Conservation (phyloP, 2,329 filamentous ascomycete genomes). For the Phyllosticta citribraziliensis region DNA sequence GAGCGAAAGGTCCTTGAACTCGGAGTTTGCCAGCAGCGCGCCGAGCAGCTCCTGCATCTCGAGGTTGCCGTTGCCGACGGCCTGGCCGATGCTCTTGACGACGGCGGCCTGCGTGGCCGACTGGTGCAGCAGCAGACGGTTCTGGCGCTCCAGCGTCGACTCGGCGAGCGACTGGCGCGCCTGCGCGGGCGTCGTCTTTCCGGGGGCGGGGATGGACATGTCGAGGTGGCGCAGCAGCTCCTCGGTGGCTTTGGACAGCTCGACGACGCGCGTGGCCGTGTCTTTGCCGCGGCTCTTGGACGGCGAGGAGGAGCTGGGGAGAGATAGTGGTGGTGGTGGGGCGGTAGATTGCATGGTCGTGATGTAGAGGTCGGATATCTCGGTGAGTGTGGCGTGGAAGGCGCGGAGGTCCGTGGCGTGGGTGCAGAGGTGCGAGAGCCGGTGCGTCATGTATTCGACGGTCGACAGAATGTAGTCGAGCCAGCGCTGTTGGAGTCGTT, state of each 20-base stretch:
- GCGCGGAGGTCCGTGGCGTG: conserved; percentile 20
- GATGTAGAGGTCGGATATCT: conserved; percentile 20
- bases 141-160: conserved; percentile 22
- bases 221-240: conserved; percentile 26
- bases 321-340: conserved; percentile 15
- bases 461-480: conserved; percentile 33
- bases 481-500: conserved; percentile 30
- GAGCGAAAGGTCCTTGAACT: conserved; percentile 21
- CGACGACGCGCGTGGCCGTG: conserved; percentile 21
- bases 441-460: conserved; percentile 32
- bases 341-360: conserved; percentile 15
- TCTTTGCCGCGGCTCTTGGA: conserved; percentile 20
- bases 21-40: conserved; percentile 29
- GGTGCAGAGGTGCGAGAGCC: conserved; percentile 20
- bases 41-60: conserved; percentile 28
- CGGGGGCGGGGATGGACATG: conserved; percentile 17
- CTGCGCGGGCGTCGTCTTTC: not conserved
- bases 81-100: conserved; percentile 25
- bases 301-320: conserved; percentile 17
- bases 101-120: conserved; percentile 22
- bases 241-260: conserved; percentile 22
- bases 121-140: conserved; percentile 26
- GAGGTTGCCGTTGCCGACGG: conserved; percentile 26
- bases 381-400: conserved; percentile 23
- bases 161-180: conserved; percentile 21